Percentiles rank a stretch among this genome's conserved stretches.
Conservation (phyloP, 2,329 filamentous ascomycete genomes). For the Stemphylium beticola region DNA sequence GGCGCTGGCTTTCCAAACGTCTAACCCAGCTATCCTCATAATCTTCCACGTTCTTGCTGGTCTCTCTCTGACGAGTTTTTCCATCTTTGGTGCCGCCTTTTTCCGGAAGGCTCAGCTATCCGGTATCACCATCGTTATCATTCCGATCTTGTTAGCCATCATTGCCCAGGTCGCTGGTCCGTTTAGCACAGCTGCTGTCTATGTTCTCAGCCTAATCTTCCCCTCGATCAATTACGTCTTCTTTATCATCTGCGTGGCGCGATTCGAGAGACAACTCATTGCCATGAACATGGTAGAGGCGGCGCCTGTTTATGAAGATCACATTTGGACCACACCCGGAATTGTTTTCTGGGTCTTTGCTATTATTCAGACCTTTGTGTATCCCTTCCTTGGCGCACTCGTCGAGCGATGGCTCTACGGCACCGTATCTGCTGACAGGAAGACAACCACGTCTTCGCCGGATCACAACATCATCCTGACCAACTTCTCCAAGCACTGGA, state of each 20-base stretch:
- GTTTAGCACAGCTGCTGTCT: constrained; percentile 68
- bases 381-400: constrained; percentile 75
- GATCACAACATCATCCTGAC: constrained; percentile 70
- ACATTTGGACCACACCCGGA: constrained; percentile 69
- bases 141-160: constrained; percentile 77
- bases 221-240: constrained; percentile 87
- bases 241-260: constrained; percentile 77
- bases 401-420: constrained; percentile 79
- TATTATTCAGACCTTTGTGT: constrained; percentile 77
- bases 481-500: constrained; percentile 79
- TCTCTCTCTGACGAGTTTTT: constrained; percentile 77
- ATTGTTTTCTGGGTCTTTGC: constrained; percentile 80
- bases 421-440: constrained; percentile 66
- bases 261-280: constrained; percentile 70
- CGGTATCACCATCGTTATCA: constrained; percentile 78
- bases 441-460: constrained; percentile 46
- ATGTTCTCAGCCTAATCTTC: constrained; percentile 76
- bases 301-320: constrained; percentile 59
- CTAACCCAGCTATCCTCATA: constrained; percentile 53
- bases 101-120: constrained; percentile 89
- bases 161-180: constrained; percentile 76
- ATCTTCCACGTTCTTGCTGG: constrained; percentile 77
- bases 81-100: constrained; percentile 79
- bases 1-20: constrained; percentile 57
- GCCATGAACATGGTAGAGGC: constrained; percentile 66